These are phyloP conservation scores for Sphaerulina vaccinii DNA, from an alignment of 2,329 filamentous ascomycete species.

Conservation along the genomic window DNA sequence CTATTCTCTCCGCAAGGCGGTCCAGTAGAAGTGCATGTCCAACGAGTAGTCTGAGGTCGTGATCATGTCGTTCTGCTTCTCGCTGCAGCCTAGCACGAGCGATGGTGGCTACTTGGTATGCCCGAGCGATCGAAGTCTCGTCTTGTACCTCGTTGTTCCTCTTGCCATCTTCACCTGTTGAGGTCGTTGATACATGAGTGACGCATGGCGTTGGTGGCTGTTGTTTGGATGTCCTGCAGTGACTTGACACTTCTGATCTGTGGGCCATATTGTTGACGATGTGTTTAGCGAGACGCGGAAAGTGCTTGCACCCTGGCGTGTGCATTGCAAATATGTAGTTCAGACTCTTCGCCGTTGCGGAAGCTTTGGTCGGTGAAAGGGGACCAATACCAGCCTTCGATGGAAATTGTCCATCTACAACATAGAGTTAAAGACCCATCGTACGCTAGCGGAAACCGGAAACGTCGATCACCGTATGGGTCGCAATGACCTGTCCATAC, in stretches of 20 bases:
- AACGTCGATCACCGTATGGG: background rate
- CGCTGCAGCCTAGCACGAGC: conserved; percentile 3
- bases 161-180: background rate
- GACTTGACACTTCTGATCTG: too few species aligned
- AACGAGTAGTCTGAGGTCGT: conserved; percentile 6
- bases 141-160: background rate
- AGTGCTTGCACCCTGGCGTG: background rate
- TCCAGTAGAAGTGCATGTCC: conserved; percentile 11
- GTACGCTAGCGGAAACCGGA: background rate
- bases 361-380: background rate
- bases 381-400: background rate
- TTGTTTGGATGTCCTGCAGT: background rate
- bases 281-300: background rate
- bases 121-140: background rate
- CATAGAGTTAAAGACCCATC: too few species aligned
- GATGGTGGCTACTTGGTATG: conserved; percentile 7
- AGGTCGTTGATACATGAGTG: background rate
- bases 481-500: background rate
- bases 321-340: background rate
- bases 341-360: too few species aligned
- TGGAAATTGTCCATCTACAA: background rate
- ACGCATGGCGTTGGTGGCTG: background rate
- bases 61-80: conserved; percentile 7
- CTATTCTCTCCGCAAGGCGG: conserved; percentile 4
- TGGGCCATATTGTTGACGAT: background rate